Evolutionary conservation across 768 basidiomycete species (phyloP), one percentile per base, ranked within the genome.

Genomic region (Lactarius deliciosus): DNA sequence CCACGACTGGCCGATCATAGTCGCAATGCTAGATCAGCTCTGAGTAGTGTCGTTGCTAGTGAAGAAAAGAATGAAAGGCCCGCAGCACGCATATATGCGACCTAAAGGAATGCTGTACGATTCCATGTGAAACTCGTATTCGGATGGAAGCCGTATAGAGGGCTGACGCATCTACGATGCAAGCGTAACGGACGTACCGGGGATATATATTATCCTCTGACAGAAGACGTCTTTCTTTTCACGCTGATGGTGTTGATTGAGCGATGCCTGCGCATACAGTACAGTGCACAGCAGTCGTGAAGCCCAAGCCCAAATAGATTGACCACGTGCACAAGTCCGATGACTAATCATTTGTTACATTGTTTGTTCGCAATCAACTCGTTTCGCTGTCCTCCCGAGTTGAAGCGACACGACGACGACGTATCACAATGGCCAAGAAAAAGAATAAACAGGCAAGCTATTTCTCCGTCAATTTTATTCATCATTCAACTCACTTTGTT

Each of bases 391-490:
- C 50, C 36, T 28, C 7, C 22, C 50, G 22, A 45, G 8, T 45
- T 45, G 43, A 45, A 45, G 43, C 43, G 20, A 45, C 25, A 25
- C 50, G 50, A 53, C 50, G 22, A 53, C 50, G 10, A 56, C 54
- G 18, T 7, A 45, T 16, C 60, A 22, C 40, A 45, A 84, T 83
- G 83, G 80, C 80, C 55, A 84, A 84, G 75, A 84, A 84, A 76
- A 84, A 84, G 79, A 83, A 75, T 63, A 84, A 83, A 73, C 80
- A 81, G 79, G 81, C 77, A 38, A 34, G 77, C 59, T 11, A 28
- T 10, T 57, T 11, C 20, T 16, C 45, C 68, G 4, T 38, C 5
- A 11, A n/a, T 36, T 18, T 15, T 2, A 32, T 28, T n/a, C 15
- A 15, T 32, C 43, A 5, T 41, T 32, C 3, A 16, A 25, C 18